Evolutionary conservation across 306 rosid genomes (phyloP).

Genomic region (Trifolium repens): DNA sequence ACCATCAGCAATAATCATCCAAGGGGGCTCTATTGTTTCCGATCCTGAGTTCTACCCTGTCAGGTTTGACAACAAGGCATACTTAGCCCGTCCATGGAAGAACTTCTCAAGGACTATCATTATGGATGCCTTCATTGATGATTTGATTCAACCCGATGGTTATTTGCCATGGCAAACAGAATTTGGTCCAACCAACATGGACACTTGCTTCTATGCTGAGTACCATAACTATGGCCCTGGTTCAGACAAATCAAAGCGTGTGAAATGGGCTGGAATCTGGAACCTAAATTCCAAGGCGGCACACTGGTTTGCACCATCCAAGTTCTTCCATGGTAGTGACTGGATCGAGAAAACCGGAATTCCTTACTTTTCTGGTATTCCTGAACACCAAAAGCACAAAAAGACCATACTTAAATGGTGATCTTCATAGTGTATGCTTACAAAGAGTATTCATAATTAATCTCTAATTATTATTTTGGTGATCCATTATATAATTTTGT

Average conservation of each 20-base stretch:
- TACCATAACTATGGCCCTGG: constrained; percentile 60
- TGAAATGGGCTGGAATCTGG: constrained; percentile 12
- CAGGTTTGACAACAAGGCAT: constrained; percentile 38
- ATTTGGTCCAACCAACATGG: background rate
- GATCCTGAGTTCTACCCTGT: constrained; percentile 35
- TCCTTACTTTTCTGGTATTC: background rate
- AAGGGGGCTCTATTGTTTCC: constrained; percentile 46
- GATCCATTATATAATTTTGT: background rate
- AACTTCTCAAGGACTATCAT: constrained; percentile 65
- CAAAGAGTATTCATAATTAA: background rate
- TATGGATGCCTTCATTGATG: constrained; percentile 61
- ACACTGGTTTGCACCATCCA: constrained; percentile 23
- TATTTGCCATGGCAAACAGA: constrained; percentile 60
- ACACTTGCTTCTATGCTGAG: constrained; percentile 62
- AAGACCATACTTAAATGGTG: background rate
- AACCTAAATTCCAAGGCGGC: constrained; percentile 15
- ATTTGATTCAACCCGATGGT: constrained; percentile 58
- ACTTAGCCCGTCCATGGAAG: constrained; percentile 34
- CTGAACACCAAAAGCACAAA: constrained; percentile 3
- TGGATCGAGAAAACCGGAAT: constrained; percentile 4
- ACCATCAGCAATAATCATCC: constrained; percentile 59
- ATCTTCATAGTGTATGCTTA: background rate
- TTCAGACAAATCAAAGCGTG: constrained; percentile 36
- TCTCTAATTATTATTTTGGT: background rate
- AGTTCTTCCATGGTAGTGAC: constrained; percentile 25